Conservation (phyloP, 192 early-diverging fungal species). For the Coemansia javaensis region DNA sequence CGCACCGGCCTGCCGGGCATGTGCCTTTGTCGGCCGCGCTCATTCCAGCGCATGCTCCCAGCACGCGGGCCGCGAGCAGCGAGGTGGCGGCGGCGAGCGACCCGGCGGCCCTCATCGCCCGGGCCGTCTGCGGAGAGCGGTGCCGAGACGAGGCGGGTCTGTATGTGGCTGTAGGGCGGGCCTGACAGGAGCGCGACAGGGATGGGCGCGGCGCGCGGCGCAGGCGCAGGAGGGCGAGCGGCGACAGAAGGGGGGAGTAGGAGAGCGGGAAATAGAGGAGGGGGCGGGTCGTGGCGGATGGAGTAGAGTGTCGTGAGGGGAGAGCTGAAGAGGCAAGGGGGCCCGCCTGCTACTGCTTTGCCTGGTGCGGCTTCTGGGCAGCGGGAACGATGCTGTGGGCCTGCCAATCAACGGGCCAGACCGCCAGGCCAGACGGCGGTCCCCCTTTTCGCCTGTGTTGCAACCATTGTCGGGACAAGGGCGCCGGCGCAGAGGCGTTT, state of each 20-base stretch:
- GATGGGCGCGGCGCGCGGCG: background rate
- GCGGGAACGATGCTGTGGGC: too few relatives aligned
- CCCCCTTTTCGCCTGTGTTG: too few relatives aligned
- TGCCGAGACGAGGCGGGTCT: too few relatives aligned
- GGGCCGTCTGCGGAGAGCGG: too few relatives aligned
- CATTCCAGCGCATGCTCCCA: constrained; percentile 50
- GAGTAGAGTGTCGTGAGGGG: background rate
- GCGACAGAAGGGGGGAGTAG: constrained; percentile 1
- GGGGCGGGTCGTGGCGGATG: background rate
- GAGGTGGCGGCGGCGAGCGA: constrained; percentile 17
- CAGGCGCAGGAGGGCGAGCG: too few relatives aligned
- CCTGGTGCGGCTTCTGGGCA: too few relatives aligned
- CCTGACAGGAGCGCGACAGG: constrained; percentile 2
- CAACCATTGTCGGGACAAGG: too few relatives aligned
- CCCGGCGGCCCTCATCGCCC: constrained; percentile 11
- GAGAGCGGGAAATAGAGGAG: constrained; percentile 5
- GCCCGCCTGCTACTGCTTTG: constrained; percentile 5
- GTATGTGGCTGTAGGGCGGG: too few relatives aligned
- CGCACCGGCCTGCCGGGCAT: constrained; percentile 28
- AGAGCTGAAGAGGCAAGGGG: constrained; percentile 4
- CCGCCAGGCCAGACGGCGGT: too few relatives aligned
- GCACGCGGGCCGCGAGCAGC: constrained; percentile 32
- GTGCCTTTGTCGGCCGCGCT: constrained; percentile 28
- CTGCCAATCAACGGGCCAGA: too few relatives aligned
- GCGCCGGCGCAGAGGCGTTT: too few relatives aligned